A percentile compares a stretch with the other conserved stretches of the same genome.
phyloP scores from a whole-genome alignment of 306 rosid species.

The Glycyrrhiza uralensis region DNA sequence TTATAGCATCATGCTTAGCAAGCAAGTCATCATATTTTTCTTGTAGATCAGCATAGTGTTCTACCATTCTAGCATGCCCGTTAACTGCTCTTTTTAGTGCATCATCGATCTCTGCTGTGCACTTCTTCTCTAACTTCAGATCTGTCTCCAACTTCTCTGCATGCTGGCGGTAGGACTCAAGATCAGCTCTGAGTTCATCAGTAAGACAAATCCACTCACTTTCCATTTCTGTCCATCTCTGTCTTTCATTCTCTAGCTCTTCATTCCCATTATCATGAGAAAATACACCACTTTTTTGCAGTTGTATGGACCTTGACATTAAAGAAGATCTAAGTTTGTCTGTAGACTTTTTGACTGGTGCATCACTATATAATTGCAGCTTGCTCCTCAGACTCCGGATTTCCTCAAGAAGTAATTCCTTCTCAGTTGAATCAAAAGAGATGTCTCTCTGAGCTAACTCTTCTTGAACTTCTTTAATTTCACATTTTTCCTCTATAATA shows the following conservation, averaged over 20 bases:
- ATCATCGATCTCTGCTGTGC: constrained; percentile 78
- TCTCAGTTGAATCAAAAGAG: constrained; percentile 62
- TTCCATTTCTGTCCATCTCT: constrained; percentile 97
- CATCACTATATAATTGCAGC: constrained; percentile 53
- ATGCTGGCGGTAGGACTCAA: constrained; percentile 61
- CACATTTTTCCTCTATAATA: constrained; percentile 55
- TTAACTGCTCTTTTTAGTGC: constrained; percentile 77
- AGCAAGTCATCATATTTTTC: constrained; percentile 79
- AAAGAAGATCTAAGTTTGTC: constrained; percentile 79
- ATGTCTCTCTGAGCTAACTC: constrained; percentile 34
- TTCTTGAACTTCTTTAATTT: constrained; percentile 66
- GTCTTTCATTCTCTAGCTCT: constrained; percentile 76
- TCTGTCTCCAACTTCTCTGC: constrained; percentile 77
- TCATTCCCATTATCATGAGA: constrained; percentile 42
- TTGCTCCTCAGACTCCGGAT: constrained; percentile 65
- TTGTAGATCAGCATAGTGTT: constrained; percentile 90
- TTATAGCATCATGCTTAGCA: constrained; percentile 70
- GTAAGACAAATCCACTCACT: constrained; percentile 97
- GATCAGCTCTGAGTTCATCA: constrained; percentile 84
- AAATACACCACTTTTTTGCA: constrained; percentile 53
- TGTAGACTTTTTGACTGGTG: constrained; percentile 56
- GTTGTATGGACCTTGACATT: constrained; percentile 73
- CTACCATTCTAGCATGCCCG: constrained; percentile 88
- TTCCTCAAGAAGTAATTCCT: constrained; percentile 82
- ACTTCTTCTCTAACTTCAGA: constrained; percentile 60